Evolutionary conservation across 257 asterid species (phyloP).

Genomic region (Galeopsis tetrahit): DNA sequence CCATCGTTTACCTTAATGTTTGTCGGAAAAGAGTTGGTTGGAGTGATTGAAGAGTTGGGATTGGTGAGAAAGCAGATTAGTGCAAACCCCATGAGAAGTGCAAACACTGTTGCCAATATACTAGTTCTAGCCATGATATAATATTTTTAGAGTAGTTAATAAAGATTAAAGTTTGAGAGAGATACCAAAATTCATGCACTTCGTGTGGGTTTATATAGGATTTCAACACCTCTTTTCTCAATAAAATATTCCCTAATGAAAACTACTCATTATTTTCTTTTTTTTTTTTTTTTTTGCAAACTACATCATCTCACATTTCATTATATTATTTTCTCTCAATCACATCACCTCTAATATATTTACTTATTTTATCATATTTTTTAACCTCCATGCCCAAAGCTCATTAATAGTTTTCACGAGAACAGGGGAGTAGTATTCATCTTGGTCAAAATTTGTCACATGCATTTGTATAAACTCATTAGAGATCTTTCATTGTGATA

Average conservation of each 20-base stretch:
- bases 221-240: too few relatives aligned
- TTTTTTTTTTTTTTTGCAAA: too few relatives aligned
- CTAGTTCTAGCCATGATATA: constrained; percentile 16
- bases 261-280: too few relatives aligned
- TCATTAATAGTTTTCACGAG: too few relatives aligned
- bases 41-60: not conserved
- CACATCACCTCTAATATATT: too few relatives aligned
- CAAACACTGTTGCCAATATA: not conserved
- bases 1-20: not conserved
- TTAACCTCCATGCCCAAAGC: too few relatives aligned
- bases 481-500: not conserved
- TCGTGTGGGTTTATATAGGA: constrained; percentile 13
- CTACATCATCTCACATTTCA: too few relatives aligned
- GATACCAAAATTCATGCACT: not conserved
- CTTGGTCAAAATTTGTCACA: constrained; percentile 1
- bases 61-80: constrained; percentile 19
- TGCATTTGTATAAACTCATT: not conserved
- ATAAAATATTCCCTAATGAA: not conserved
- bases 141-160: not conserved
- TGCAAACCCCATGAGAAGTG: constrained; percentile 30
- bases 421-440: too few relatives aligned
- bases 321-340: too few relatives aligned
- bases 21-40: not conserved
- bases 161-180: not conserved
- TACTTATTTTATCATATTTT: too few relatives aligned